phyloP scores from a whole-genome alignment of 75 land plant species.

The Selaginella tamariscina region DNA sequence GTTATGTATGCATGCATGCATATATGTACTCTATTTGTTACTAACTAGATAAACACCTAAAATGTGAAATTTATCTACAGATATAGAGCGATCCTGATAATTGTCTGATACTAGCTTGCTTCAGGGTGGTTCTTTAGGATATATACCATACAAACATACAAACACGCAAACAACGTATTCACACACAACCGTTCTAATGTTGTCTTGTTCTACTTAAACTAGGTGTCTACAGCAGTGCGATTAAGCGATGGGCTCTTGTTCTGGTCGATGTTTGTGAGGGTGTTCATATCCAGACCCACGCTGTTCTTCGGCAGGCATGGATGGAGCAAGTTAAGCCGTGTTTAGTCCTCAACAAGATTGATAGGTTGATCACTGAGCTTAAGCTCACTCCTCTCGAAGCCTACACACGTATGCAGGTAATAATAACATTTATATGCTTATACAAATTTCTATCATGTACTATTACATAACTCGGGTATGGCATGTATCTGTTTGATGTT shows the following conservation, averaged over 20 bases:
- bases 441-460: neutral
- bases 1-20: too few relatives aligned
- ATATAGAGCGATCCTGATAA: too few relatives aligned
- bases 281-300: conserved; percentile 92
- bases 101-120: too few relatives aligned
- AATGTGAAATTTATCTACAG: too few relatives aligned
- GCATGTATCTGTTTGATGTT: neutral
- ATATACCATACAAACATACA: too few relatives aligned
- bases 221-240: conserved; percentile 74
- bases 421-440: neutral
- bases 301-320: conserved; percentile 89
- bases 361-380: conserved; percentile 66
- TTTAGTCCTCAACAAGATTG: conserved; percentile 78
- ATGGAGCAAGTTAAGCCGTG: conserved; percentile 69
- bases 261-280: conserved; percentile 87
- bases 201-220: too few relatives aligned
- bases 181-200: too few relatives aligned
- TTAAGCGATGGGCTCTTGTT: conserved; percentile 84
- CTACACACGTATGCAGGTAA: conserved; percentile 47
- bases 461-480: neutral
- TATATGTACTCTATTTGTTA: too few relatives aligned
- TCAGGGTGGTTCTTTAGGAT: too few relatives aligned
- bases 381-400: conserved; percentile 73
- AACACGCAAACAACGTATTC: too few relatives aligned
- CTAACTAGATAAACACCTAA: too few relatives aligned